phyloP scores from a whole-genome alignment of 2,329 filamentous ascomycete genomes.

The Colletotrichum karsti region DNA sequence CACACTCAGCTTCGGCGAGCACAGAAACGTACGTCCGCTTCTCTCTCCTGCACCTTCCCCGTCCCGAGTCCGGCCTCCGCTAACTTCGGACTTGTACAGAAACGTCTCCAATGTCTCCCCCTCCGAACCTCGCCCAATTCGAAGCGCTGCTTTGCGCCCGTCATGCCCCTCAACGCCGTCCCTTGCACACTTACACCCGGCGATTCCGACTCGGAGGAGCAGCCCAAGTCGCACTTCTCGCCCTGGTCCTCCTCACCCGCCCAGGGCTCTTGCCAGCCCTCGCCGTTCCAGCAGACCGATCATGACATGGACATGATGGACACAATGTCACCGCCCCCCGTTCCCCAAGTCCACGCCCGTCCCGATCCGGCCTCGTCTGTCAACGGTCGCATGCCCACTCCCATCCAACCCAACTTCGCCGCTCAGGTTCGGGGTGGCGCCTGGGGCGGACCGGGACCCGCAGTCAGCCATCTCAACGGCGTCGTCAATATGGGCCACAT shows the following conservation, averaged over 20 bases:
- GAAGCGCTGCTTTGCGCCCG: slow-evolving; percentile 31
- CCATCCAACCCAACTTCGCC: slow-evolving; percentile 66
- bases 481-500: slow-evolving; percentile 49
- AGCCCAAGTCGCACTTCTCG: slow-evolving; percentile 40
- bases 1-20: slow-evolving; percentile 55
- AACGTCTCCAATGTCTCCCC: slow-evolving; percentile 63
- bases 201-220: slow-evolving; percentile 50
- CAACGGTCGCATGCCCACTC: slow-evolving; percentile 63
- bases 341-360: slow-evolving; percentile 37
- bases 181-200: slow-evolving; percentile 45
- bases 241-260: slow-evolving; percentile 39
- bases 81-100: slow-evolving; percentile 44
- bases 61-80: background rate
- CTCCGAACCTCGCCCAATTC: slow-evolving; percentile 55
- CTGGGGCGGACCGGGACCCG: slow-evolving; percentile 46
- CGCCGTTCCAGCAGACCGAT: slow-evolving; percentile 35
- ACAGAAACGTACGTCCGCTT: slow-evolving; percentile 53
- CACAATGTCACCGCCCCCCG: slow-evolving; percentile 36
- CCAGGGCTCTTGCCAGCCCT: slow-evolving; percentile 33
- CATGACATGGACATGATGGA: slow-evolving; percentile 59
- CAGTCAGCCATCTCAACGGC: slow-evolving; percentile 41
- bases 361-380: slow-evolving; percentile 29
- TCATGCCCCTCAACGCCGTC: slow-evolving; percentile 24
- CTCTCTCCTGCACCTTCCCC: background rate
- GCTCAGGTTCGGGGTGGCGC: slow-evolving; percentile 62